phyloP scores from a whole-genome alignment of 305 asterid species.

The Ilex paraguariensis region DNA sequence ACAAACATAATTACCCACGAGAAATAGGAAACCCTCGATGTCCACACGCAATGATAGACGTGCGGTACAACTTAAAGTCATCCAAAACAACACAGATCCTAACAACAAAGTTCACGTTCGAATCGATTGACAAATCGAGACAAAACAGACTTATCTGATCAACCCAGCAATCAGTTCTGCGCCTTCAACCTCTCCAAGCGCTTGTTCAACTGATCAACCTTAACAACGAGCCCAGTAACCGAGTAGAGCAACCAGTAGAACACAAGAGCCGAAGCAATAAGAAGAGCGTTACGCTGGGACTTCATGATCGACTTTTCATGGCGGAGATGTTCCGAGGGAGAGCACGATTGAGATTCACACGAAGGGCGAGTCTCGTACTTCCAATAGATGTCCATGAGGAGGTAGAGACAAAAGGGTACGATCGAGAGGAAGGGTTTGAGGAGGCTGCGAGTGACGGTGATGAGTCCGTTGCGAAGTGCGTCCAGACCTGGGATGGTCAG shows the following conservation, averaged over 20 bases:
- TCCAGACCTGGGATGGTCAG: conserved; percentile 76
- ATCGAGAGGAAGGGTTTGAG: conserved; percentile 80
- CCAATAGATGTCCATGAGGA: conserved; percentile 87
- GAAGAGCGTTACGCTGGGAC: neutral
- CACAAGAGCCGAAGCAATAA: neutral
- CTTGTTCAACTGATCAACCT: neutral
- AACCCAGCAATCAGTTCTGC: neutral
- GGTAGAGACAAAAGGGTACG: conserved; percentile 84
- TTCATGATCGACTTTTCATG: neutral
- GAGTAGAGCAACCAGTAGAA: neutral
- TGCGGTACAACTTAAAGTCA: no score
- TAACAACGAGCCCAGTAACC: neutral
- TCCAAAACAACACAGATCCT: no score
- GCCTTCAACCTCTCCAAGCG: neutral
- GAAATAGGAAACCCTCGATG: no score
- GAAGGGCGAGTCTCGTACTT: conserved; percentile 81
- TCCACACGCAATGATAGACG: no score
- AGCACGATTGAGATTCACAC: conserved; percentile 67
- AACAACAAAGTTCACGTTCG: no score
- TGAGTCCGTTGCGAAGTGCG: conserved; percentile 22
- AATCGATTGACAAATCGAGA: no score
- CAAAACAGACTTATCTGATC: no score
- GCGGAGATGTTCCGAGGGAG: conserved; percentile 4
- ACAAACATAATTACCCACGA: no score
- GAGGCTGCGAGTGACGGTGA: conserved; percentile 45